Evolutionary conservation across 2,329 filamentous ascomycete genomes (phyloP), one percentile per base, ranked within the genome.

Genomic region (Alternaria alternata): DNA sequence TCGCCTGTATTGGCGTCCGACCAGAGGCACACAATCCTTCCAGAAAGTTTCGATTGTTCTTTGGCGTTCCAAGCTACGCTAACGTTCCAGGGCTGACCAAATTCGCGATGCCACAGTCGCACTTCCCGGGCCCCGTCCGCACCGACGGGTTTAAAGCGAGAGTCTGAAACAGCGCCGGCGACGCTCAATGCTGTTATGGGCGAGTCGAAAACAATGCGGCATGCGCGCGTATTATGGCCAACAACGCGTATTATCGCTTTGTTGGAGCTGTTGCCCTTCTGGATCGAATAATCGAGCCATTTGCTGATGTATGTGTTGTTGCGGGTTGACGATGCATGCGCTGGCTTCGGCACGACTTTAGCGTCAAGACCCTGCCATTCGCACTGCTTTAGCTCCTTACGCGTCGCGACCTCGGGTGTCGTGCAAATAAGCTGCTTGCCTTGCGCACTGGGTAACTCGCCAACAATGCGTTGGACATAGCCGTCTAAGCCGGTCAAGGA

Each of bases 91-190:
- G 85, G 85, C 28, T 87, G 87, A 48, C 88, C 85, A 89, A 92
- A 97, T 36, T 89, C 87, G 34, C 95, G 86, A 66, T 91, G 91
- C 90, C 94, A 97, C 11, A 98, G 84, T 59, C 90, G 86, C 54
- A 97, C 84, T 61, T 90, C 87, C 42, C 83, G 84, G 57, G 91
- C 84, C 1, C 91, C 91, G 12, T 84, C 83, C 7, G 87, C 82
- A 1, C 88, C 86, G 6, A 88, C 85, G 43, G 85, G 81, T 18
- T 89, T 86, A 75, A 93, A 92, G 44, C 90, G 86, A 24, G 84
- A 80, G 72, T 91, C 87, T 64, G 86, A 85, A 24, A 83, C 78
- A 1, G 85, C 86, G 54, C 87, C 89, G 14, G 84, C 80, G 34
- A 97, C 86, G 18, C 80, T 78, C 69, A 96, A 88, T 51, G 83